Conservation (phyloP, 73 alveolate species). For the Symbiodinium natans region DNA sequence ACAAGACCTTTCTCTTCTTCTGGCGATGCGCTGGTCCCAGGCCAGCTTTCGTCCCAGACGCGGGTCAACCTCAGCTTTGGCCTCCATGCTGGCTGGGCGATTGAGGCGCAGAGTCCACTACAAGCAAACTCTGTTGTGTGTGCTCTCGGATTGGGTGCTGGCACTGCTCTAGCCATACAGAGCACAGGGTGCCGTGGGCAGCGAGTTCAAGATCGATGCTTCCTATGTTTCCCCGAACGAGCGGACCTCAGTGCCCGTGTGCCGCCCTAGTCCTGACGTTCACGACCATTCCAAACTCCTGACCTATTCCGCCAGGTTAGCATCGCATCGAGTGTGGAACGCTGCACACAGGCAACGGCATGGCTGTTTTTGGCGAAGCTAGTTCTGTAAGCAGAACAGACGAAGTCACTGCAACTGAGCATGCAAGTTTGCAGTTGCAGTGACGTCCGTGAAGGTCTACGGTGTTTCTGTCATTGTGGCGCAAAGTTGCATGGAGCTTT, state of each 20-base stretch:
- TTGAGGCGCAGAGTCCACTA: slow-evolving; percentile 92
- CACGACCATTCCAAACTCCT: too few species aligned
- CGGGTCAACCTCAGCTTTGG: slow-evolving; percentile 96
- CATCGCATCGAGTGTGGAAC: slow-evolving; percentile 89
- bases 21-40: not conserved
- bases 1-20: too few species aligned
- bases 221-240: slow-evolving; percentile 94
- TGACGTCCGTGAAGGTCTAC: slow-evolving; percentile 59
- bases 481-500: slow-evolving; percentile 83
- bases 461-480: slow-evolving; percentile 70
- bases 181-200: slow-evolving; percentile 91
- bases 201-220: slow-evolving; percentile 94
- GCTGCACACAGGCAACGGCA: slow-evolving; percentile 58
- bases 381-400: not conserved
- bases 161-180: not conserved
- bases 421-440: too few species aligned
- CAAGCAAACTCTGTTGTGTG: too few species aligned
- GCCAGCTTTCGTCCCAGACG: slow-evolving; percentile 88
- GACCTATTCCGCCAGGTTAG: slow-evolving; percentile 28
- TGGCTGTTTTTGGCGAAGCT: not conserved
- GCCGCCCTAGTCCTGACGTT: not conserved
- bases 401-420: too few species aligned
- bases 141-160: too few species aligned
- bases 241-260: not conserved
- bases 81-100: slow-evolving; percentile 97